Percentiles rank a stretch among this genome's conserved stretches.
Conservation (phyloP, 192 early-diverging fungal species). For the Thoreauomyces humboldtii region DNA sequence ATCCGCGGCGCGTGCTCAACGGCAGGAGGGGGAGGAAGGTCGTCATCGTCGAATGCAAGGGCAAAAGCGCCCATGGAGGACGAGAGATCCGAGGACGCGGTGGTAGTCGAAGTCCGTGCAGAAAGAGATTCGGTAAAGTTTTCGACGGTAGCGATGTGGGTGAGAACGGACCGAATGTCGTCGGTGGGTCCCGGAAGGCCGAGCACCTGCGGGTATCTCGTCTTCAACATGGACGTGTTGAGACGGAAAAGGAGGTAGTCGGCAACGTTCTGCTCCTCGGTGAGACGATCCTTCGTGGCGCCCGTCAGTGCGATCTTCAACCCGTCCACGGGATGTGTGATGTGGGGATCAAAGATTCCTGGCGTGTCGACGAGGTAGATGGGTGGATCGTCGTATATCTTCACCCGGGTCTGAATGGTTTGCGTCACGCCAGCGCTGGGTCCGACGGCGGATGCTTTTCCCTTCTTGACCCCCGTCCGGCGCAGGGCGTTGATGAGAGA, state of each 20-base stretch:
- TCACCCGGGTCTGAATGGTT: slow-evolving; percentile 69
- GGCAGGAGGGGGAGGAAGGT: slow-evolving; percentile 22
- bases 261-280: slow-evolving; percentile 76
- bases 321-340: slow-evolving; percentile 74
- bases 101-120: not conserved
- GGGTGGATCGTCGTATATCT: slow-evolving; percentile 82
- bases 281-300: slow-evolving; percentile 81
- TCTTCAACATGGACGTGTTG: slow-evolving; percentile 45
- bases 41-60: slow-evolving; percentile 25
- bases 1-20: slow-evolving; percentile 55
- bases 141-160: slow-evolving; percentile 49
- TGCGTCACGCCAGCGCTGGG: slow-evolving; percentile 85
- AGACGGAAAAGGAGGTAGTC: slow-evolving; percentile 89
- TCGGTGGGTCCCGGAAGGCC: slow-evolving; percentile 67
- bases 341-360: slow-evolving; percentile 83
- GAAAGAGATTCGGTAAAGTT: not conserved
- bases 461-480: slow-evolving; percentile 68
- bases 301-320: slow-evolving; percentile 89
- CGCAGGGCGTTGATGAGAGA: slow-evolving; percentile 87
- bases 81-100: not conserved
- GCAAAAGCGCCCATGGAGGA: not conserved
- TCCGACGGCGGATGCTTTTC: slow-evolving; percentile 82
- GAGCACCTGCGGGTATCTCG: slow-evolving; percentile 53
- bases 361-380: slow-evolving; percentile 94
- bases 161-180: slow-evolving; percentile 63